Conservation (phyloP, 169 alveolate genomes). For the Plasmodium reichenowi region DNA sequence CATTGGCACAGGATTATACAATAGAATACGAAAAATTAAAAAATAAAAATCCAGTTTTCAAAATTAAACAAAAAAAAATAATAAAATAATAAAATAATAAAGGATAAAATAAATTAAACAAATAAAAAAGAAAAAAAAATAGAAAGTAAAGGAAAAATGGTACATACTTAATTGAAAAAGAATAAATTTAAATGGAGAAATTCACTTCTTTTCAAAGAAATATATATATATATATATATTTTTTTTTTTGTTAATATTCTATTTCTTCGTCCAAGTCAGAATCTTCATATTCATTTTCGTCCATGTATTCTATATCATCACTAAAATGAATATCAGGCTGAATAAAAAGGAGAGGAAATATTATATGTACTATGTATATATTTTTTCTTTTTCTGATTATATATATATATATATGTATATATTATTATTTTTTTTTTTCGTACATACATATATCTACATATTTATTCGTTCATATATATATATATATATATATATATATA, state of each 20-base stretch:
- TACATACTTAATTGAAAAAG: not conserved
- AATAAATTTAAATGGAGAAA: not conserved
- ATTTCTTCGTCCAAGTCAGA: conserved; percentile 86
- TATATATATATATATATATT: conserved; percentile 1
- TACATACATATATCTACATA: not conserved
- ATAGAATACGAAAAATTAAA: conserved; percentile 41
- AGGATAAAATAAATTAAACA: not conserved
- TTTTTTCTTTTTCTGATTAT: not conserved
- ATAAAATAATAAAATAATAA: not conserved
- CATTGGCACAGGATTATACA: conserved; percentile 56
- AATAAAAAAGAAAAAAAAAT: not conserved
- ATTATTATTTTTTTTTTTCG: too few species aligned
- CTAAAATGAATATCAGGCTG: conserved; percentile 87
- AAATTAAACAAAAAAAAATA: conserved; percentile 24
- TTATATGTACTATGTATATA: not conserved
- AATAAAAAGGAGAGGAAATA: not conserved
- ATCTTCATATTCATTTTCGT: conserved; percentile 82
- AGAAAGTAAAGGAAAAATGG: not conserved
- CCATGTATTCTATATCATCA: conserved; percentile 80
- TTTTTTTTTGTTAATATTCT: conserved; percentile 77
- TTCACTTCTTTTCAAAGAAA: not conserved
- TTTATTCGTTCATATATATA: not conserved
- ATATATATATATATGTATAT: not conserved
- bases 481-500: conserved; percentile 2
- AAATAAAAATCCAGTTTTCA: conserved; percentile 18